These are phyloP conservation scores for Aspergillus indologenus DNA, from an alignment of 495 filamentous ascomycete genomes.

Conservation along the genomic window DNA sequence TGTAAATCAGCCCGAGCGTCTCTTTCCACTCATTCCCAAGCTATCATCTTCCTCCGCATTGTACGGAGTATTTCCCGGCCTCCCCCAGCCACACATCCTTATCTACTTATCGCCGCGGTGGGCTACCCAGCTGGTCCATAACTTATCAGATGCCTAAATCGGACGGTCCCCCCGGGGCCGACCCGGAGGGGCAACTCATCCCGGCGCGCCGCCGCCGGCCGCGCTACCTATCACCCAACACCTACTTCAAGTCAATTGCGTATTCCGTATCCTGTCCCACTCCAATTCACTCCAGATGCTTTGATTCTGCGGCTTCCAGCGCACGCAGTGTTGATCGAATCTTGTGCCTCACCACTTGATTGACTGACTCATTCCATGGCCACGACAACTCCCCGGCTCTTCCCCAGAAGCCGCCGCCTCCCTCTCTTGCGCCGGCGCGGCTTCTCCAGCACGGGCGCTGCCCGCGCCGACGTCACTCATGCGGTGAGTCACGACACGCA, in stretches of 20 bases:
- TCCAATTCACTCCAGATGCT: background rate
- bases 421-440: slow-evolving; percentile 23
- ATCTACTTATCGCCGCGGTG: background rate
- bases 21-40: too few species aligned
- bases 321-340: too few species aligned
- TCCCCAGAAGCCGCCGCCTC: slow-evolving; percentile 8
- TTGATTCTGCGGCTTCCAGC: too few species aligned
- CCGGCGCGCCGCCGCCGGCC: too few species aligned
- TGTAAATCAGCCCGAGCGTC: too few species aligned
- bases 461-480: slow-evolving; percentile 74
- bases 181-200: background rate
- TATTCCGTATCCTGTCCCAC: background rate
- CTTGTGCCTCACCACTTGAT: too few species aligned
- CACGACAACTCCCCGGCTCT: slow-evolving; percentile 18
- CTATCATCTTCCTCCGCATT: too few species aligned
- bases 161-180: background rate
- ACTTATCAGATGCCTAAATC: background rate
- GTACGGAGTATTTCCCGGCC: too few species aligned
- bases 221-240: background rate
- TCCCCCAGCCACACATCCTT: too few species aligned
- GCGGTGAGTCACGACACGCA: slow-evolving; percentile 46
- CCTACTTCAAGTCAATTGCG: too few species aligned
- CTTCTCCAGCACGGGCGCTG: slow-evolving; percentile 38
- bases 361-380: too few species aligned
- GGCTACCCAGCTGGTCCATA: too few species aligned